These are phyloP conservation scores for Solanum corneliomulleri DNA, from an alignment of 257 asterid species.

Conservation along the genomic window DNA sequence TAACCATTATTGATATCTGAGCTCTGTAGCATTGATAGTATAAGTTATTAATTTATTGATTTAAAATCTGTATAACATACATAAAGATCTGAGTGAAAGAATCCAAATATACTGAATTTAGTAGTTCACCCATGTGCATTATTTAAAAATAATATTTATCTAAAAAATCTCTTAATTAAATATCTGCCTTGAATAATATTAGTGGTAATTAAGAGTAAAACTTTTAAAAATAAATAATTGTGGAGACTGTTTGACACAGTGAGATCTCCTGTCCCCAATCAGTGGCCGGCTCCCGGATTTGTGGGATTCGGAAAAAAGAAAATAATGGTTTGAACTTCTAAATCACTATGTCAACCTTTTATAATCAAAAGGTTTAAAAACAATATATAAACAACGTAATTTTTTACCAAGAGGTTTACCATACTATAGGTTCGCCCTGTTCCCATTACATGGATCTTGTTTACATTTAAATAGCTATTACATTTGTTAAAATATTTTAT, in stretches of 20 bases:
- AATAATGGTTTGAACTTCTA: no score
- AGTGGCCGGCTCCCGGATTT: no score
- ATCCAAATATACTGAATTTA: background rate
- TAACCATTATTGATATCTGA: background rate
- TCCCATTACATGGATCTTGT: background rate
- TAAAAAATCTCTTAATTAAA: background rate
- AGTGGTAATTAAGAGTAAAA: no score
- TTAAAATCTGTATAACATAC: no score
- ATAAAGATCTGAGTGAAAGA: background rate
- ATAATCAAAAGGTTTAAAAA: rapidly evolving
- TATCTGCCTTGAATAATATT: no score
- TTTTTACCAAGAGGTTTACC: rapidly evolving
- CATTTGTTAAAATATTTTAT: no score
- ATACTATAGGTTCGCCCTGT: no score
- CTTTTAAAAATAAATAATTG: background rate
- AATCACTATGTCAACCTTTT: rapidly evolving
- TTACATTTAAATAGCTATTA: no score
- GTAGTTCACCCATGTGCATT: background rate
- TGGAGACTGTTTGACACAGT: background rate
- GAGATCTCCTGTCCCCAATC: background rate
- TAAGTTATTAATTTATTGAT: background rate
- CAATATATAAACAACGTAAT: no score
- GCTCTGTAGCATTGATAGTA: background rate
- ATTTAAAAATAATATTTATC: no score
- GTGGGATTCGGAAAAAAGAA: no score